phyloP scores from a whole-genome alignment of 225 moss, liverwort and hornwort genomes.

The Pseudisothecium myosuroides region DNA sequence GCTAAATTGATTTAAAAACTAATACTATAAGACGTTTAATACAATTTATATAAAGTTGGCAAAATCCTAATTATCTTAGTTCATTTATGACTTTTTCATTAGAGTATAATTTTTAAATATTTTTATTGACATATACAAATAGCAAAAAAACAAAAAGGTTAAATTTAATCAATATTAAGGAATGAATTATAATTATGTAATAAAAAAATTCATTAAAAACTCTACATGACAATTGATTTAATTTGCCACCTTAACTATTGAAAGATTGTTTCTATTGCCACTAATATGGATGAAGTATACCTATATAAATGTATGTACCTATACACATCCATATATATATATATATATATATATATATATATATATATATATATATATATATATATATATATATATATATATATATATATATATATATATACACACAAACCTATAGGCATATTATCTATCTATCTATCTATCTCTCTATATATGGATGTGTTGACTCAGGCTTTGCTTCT shows the following conservation, averaged over 20 bases:
- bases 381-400: neutral
- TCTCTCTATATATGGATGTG: too few relatives aligned
- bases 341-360: too few relatives aligned
- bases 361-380: too few relatives aligned
- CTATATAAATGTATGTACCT: neutral
- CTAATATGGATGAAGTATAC: neutral
- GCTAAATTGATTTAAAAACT: too few relatives aligned
- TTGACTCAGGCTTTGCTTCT: neutral
- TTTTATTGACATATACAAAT: neutral
- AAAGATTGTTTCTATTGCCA: too few relatives aligned
- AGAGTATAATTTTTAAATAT: fast-evolving
- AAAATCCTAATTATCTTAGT: neutral
- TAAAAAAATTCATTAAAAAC: neutral
- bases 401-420: too few relatives aligned
- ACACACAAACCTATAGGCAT: too few relatives aligned
- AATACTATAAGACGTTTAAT: neutral
- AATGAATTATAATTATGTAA: neutral
- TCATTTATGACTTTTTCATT: too few relatives aligned
- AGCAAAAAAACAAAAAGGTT: neutral
- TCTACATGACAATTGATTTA: neutral
- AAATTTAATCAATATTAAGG: too few relatives aligned
- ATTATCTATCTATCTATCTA: too few relatives aligned
- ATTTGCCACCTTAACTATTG: neutral
- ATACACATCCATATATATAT: neutral
- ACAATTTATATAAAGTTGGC: neutral